Base-by-base conservation (phyloP, 2,329 filamentous ascomycete species). In the Colletotrichum shisoi region DNA sequence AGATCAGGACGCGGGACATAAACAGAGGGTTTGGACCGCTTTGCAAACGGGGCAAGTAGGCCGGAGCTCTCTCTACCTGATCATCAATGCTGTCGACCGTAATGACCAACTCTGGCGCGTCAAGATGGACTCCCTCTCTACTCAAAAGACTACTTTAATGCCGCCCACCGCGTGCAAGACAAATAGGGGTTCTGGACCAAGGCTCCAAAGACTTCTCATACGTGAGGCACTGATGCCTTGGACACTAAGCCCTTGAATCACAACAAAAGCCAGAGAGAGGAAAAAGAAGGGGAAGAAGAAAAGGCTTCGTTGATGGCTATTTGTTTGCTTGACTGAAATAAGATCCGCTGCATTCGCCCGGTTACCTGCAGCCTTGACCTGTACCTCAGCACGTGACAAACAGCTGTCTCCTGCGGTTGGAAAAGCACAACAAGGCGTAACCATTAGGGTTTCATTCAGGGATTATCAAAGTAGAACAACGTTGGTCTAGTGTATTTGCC, bases 321-420 rank as follows among this genome's bases (percentile, higher is more conserved):
- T 60, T 62, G 68, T 70, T 70, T 70, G 68, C 68, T 59, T 44
- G 44, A 68, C 53, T 37, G 24, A 62, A 66, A 62, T 69, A 66
- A 69, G 66, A 45, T 70, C 67, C 67, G 68, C 52, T 58, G 62
- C 56, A 53, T 57, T 61, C 57, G 52, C 27, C 34, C 68, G 68
- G 68, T 67, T 70, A 69, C 48, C 68, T 70, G 68, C 68, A 70
- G 63, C 57, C 53, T 61, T 56, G 58, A 54, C 62, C 57, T 62
- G 66, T 70, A 62, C 49, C 62, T 58, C 57, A 48, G 42, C 66
- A 70, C 68, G 68, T 70, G 68, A 70, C 68, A 70, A 70, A 70
- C 68, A 70, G 49, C 44, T 65, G 57, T 48, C 53, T 57, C 51
- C 52, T 24, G 58, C 17, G 34, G 52, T 68, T 65, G 27, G 52